Evolutionary conservation across 1,284 basidiomycete genomes (phyloP).

Genomic region (Ustilago nuda): DNA sequence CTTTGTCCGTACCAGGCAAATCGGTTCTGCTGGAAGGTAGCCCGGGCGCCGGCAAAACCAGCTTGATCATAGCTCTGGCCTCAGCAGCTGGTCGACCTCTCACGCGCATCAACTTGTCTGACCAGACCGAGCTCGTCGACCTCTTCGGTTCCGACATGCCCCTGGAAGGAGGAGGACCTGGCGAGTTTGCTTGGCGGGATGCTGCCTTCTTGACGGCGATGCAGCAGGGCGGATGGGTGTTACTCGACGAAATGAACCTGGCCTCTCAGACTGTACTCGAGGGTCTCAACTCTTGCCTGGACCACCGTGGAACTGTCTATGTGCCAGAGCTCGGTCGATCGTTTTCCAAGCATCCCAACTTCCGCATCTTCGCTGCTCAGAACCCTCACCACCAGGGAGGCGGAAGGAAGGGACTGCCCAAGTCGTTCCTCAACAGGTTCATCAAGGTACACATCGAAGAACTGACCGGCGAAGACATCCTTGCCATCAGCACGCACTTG

Average conservation of each 20-base stretch:
- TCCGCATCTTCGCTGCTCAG: constrained; percentile 97
- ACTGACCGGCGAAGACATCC: constrained; percentile 81
- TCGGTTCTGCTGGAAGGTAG: constrained; percentile 96
- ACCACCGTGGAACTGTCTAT: constrained; percentile 94
- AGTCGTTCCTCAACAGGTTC: constrained; percentile 97
- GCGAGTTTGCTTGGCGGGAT: constrained; percentile 97
- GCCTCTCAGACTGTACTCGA: constrained; percentile 92
- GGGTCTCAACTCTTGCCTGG: constrained; percentile 94
- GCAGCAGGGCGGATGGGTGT: constrained; percentile 82
- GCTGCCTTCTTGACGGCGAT: constrained; percentile 94
- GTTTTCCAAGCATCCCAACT: constrained; percentile 87
- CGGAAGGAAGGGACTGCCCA: constrained; percentile 95
- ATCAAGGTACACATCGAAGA: constrained; percentile 96
- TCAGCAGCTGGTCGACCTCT: constrained; percentile 82
- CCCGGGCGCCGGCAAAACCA: constrained; percentile 99
- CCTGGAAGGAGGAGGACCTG: constrained; percentile 87
- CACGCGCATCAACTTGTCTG: constrained; percentile 97
- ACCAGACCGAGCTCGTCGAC: constrained; percentile 97
- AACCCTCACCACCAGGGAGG: constrained; percentile 97
- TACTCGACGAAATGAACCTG: constrained; percentile 98
- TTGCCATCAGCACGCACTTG: constrained; percentile 81
- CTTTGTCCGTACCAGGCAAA: constrained; percentile 84
- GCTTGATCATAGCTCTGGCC: constrained; percentile 88
- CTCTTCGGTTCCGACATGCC: constrained; percentile 97
- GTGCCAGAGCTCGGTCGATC: constrained; percentile 93